Conservation (phyloP, 805 yeast species). For the Nakazawaea wickerhamii region DNA sequence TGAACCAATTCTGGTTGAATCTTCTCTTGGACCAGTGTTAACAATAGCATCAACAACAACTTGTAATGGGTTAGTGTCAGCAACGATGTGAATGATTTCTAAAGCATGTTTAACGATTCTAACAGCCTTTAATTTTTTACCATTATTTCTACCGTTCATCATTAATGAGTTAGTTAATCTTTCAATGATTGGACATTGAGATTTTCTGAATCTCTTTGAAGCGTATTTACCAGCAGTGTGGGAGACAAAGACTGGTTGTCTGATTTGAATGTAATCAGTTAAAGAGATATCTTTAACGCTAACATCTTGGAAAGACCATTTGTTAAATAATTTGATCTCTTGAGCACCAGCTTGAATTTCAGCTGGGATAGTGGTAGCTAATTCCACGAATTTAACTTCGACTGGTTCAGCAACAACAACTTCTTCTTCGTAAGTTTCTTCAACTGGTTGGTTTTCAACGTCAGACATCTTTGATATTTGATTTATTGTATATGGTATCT, state of each 20-base stretch:
- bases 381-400: slow-evolving; percentile 71
- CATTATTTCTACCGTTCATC: slow-evolving; percentile 99
- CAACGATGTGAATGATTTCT: slow-evolving; percentile 94
- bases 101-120: slow-evolving; percentile 99
- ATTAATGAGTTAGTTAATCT: slow-evolving; percentile 99
- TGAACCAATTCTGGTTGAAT: slow-evolving; percentile 99
- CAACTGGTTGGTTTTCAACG: slow-evolving; percentile 59
- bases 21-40: slow-evolving; percentile 99
- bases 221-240: slow-evolving; percentile 99
- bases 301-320: slow-evolving; percentile 98
- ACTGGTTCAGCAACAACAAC: slow-evolving; percentile 84
- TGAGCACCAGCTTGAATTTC: slow-evolving; percentile 94
- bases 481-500: background rate
- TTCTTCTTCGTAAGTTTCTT: slow-evolving; percentile 45
- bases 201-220: slow-evolving; percentile 99
- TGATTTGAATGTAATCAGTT: slow-evolving; percentile 97
- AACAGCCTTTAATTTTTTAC: slow-evolving; percentile 99
- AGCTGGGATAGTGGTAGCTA: slow-evolving; percentile 95
- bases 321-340: slow-evolving; percentile 98
- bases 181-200: slow-evolving; percentile 99
- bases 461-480: slow-evolving; percentile 61
- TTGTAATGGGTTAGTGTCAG: slow-evolving; percentile 99
- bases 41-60: slow-evolving; percentile 98
- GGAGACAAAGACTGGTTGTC: slow-evolving; percentile 94
- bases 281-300: slow-evolving; percentile 97